phyloP scores from a whole-genome alignment of 2,329 filamentous ascomycete genomes.

The Camptophora hylomeconis region DNA sequence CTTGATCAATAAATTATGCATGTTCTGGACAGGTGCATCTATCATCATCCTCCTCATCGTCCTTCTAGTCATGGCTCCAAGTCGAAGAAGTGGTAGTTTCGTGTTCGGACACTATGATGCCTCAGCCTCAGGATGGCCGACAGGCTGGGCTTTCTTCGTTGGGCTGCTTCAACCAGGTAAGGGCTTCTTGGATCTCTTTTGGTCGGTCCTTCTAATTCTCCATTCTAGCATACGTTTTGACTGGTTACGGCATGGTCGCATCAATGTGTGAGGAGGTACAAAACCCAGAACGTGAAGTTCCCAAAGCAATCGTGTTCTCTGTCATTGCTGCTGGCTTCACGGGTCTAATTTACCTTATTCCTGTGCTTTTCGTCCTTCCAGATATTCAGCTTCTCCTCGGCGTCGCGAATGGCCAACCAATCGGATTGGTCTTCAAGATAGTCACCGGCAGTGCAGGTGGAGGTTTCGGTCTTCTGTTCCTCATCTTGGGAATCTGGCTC shows the following conservation, averaged over 20 bases:
- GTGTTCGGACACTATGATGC: constrained; percentile 42
- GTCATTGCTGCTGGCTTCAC: constrained; percentile 38
- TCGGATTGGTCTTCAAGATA: constrained; percentile 40
- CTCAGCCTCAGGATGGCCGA: constrained; percentile 38
- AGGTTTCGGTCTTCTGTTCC: constrained; percentile 32
- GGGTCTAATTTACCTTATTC: constrained; percentile 34
- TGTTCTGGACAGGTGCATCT: constrained; percentile 55
- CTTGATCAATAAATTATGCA: constrained; percentile 59
- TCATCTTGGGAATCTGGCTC: constrained; percentile 50
- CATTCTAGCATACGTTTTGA: constrained; percentile 25
- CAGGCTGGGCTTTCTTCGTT: constrained; percentile 48
- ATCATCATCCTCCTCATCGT: constrained; percentile 38
- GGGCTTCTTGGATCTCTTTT: too few relatives aligned
- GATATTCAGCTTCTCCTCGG: constrained; percentile 29
- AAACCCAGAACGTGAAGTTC: constrained; percentile 33
- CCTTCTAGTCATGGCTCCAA: constrained; percentile 31
- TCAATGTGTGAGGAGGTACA: constrained; percentile 40
- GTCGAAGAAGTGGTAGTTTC: constrained; percentile 31
- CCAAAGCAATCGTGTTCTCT: constrained; percentile 37
- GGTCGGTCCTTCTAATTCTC: constrained; percentile 39
- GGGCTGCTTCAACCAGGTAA: constrained; percentile 33
- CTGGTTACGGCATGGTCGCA: constrained; percentile 51
- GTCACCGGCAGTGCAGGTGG: constrained; percentile 30
- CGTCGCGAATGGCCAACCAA: constrained; percentile 32
- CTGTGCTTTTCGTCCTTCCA: constrained; percentile 38